A percentile compares a stretch with the other conserved stretches of the same genome.
Conservation (phyloP, 2,329 filamentous ascomycete genomes). For the Cytospora piceicola region DNA sequence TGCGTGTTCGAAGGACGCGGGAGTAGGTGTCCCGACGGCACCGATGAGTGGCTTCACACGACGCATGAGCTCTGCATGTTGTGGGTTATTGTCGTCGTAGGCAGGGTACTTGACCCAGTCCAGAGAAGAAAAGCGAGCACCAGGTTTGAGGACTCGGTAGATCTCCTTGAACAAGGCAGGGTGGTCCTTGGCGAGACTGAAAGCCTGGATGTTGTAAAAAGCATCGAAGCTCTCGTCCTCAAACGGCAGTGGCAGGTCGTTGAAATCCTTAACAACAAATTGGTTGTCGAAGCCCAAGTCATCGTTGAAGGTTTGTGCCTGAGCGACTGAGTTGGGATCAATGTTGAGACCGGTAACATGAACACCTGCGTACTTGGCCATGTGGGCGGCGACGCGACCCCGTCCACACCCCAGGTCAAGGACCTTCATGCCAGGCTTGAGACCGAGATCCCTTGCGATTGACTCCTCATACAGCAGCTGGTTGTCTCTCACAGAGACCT, state of each 20-base stretch:
- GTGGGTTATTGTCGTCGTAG: slow-evolving; percentile 50
- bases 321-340: slow-evolving; percentile 55
- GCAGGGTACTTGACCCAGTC: slow-evolving; percentile 58
- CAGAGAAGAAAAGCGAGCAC: slow-evolving; percentile 53
- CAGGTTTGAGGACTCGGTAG: slow-evolving; percentile 53
- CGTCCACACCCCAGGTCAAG: slow-evolving; percentile 58
- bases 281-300: slow-evolving; percentile 49
- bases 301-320: slow-evolving; percentile 49
- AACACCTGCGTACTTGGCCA: slow-evolving; percentile 52
- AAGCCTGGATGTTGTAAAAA: slow-evolving; percentile 62
- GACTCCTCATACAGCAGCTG: slow-evolving; percentile 58
- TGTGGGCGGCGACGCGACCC: slow-evolving; percentile 57
- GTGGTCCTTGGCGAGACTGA: slow-evolving; percentile 56
- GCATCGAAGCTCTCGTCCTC: slow-evolving; percentile 53
- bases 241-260: slow-evolving; percentile 56
- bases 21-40: slow-evolving; percentile 58
- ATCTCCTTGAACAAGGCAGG: slow-evolving; percentile 52
- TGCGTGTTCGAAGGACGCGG: slow-evolving; percentile 49
- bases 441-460: slow-evolving; percentile 50
- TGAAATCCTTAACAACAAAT: slow-evolving; percentile 56
- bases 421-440: slow-evolving; percentile 50
- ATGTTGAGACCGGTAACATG: slow-evolving; percentile 57
- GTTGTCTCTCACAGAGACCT: slow-evolving; percentile 54
- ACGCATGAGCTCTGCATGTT: slow-evolving; percentile 56
- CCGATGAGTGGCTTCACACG: slow-evolving; percentile 60